phyloP scores from a whole-genome alignment of 2,329 filamentous ascomycete genomes.

The Aspergillus sp. region DNA sequence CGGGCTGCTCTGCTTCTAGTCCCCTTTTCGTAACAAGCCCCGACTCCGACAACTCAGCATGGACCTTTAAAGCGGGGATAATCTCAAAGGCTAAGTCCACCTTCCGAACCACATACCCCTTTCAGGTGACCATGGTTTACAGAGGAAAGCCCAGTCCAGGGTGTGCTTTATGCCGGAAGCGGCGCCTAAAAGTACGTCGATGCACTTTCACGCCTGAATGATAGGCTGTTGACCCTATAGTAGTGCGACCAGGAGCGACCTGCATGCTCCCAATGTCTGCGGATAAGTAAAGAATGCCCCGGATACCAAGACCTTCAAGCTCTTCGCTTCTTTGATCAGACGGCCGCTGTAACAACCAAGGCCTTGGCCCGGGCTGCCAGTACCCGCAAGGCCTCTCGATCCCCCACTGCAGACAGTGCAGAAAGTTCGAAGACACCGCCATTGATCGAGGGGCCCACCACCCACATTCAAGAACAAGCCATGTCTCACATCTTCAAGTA shows the following conservation, averaged over 20 bases:
- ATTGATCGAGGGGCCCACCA: background rate
- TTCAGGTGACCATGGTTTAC: constrained; percentile 15
- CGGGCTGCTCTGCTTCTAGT: no score
- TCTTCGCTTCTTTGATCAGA: constrained; percentile 21
- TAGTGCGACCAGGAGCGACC: constrained; percentile 23
- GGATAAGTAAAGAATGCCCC: constrained; percentile 16
- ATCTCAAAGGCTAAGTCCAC: no score
- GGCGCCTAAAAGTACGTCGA: constrained; percentile 16
- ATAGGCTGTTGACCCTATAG: background rate
- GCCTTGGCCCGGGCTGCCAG: constrained; percentile 1
- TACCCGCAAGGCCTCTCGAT: background rate
- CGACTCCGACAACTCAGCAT: no score
- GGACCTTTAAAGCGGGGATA: no score
- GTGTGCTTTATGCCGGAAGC: constrained; percentile 17
- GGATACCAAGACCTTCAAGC: constrained; percentile 19
- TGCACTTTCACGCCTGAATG: background rate
- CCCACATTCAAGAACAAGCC: constrained; percentile 11
- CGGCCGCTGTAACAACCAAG: constrained; percentile 15
- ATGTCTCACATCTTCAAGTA: constrained; percentile 12
- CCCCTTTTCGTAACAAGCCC: no score
- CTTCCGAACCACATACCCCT: no score
- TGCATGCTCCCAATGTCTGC: constrained; percentile 21
- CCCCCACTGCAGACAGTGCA: background rate
- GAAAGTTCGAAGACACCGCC: background rate
- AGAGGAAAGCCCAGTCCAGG: constrained; percentile 18